Evolutionary conservation across 2,329 filamentous ascomycete species (phyloP).

Genomic region (Aquanectria penicillioides): DNA sequence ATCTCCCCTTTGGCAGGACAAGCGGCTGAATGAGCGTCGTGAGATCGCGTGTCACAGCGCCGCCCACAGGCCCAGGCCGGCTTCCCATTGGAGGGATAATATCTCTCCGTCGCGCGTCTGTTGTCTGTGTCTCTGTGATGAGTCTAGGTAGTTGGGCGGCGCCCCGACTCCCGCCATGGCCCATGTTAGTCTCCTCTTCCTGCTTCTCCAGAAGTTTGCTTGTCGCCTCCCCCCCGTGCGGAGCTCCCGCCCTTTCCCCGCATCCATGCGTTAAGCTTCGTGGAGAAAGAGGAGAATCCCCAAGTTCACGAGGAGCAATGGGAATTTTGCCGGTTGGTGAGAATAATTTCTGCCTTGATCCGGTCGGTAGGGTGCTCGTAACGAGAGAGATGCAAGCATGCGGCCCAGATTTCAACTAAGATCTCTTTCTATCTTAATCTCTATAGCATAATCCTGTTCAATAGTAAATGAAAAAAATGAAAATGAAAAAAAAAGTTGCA

Average conservation of each 20-base stretch:
- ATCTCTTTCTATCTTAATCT: no score
- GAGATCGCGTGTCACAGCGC: neutral
- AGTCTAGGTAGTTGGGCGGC: no score
- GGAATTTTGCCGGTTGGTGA: conserved; percentile 10
- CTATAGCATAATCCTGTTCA: no score
- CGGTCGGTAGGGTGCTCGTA: no score
- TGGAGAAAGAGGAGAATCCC: conserved; percentile 19
- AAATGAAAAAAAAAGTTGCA: no score
- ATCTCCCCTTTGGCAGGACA: neutral
- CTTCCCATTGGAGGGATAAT: conserved; percentile 11
- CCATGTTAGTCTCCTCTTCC: neutral
- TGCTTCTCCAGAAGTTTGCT: neutral
- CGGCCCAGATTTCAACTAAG: no score
- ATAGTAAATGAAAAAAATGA: no score
- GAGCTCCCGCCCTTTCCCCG: conserved; percentile 19
- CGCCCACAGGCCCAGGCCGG: neutral
- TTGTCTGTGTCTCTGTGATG: no score
- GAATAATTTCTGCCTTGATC: no score
- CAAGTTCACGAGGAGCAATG: neutral
- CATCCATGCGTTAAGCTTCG: conserved; percentile 15
- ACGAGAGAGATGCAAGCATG: no score
- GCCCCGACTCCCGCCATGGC: neutral
- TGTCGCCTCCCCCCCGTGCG: neutral
- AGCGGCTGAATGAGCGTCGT: conserved; percentile 13
- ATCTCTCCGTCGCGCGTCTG: neutral